phyloP scores from a whole-genome alignment of 176 grass and related monocot genomes.

The Cenchrus fungigraminus region DNA sequence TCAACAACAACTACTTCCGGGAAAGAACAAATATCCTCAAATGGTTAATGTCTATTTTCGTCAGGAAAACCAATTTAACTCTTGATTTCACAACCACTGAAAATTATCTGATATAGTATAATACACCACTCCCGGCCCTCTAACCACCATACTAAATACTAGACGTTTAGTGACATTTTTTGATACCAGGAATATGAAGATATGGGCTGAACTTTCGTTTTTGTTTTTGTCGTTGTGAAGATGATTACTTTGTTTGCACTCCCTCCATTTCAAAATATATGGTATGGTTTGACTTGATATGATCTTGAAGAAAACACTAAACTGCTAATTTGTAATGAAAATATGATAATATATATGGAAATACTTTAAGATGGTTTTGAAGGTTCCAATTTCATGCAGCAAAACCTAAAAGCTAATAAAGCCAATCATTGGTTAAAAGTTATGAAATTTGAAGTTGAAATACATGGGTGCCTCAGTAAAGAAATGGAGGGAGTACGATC shows the following conservation, averaged over 20 bases:
- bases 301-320: neutral
- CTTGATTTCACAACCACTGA: neutral
- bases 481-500: neutral
- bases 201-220: neutral
- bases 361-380: neutral
- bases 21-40: neutral
- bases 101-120: neutral
- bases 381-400: neutral
- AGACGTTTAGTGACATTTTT: neutral
- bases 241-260: neutral
- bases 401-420: neutral
- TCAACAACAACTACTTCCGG: neutral
- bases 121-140: too few species aligned
- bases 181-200: neutral
- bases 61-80: neutral
- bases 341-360: neutral
- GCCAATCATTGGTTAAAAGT: neutral
- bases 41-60: neutral
- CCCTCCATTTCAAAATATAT: neutral
- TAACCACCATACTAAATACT: neutral
- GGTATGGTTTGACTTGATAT: neutral
- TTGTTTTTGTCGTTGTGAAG: too few species aligned
- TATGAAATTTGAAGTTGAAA: neutral
- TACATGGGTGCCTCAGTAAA: neutral
- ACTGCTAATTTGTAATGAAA: neutral